phyloP scores from a whole-genome alignment of 345 rosid species.

The Limnanthes douglasii region DNA sequence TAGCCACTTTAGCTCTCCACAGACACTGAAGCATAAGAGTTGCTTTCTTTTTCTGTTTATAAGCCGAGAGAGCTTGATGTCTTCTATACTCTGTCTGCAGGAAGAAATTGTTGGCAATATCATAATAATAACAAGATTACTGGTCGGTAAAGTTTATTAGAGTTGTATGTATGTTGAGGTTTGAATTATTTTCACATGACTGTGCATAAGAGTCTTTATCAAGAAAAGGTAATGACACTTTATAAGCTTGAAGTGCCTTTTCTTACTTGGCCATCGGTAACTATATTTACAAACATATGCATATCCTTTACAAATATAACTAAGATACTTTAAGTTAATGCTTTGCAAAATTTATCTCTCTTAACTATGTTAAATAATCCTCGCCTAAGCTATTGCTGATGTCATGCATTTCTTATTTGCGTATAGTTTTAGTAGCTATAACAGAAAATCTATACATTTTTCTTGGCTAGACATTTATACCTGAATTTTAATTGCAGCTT shows the following conservation, averaged over 20 bases:
- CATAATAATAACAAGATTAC: not conserved
- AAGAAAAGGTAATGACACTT: no score
- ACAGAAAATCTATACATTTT: no score
- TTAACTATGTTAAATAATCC: no score
- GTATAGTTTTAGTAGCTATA: no score
- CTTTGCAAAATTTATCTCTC: no score
- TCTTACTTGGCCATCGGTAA: no score
- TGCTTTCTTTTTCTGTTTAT: conserved; percentile 28
- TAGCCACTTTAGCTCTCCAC: conserved; percentile 46
- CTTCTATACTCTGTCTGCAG: conserved; percentile 45
- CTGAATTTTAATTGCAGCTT: conserved; percentile 45
- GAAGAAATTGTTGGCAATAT: conserved; percentile 4
- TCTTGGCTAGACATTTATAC: conserved; percentile 15
- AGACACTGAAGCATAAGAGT: conserved; percentile 36
- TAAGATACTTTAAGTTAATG: no score
- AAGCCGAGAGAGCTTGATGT: conserved; percentile 24
- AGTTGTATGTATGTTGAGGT: not conserved
- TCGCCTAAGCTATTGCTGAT: not conserved
- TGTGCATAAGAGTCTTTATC: no score
- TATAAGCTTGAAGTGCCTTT: no score
- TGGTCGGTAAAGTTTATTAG: not conserved
- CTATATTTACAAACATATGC: no score
- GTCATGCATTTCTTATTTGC: not conserved
- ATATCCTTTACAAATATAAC: no score
- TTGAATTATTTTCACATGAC: not conserved